A percentile compares a stretch with the other conserved stretches of the same genome.
phyloP scores from a whole-genome alignment of 129 eudicot genomes.

The Flaveria trinervia region DNA sequence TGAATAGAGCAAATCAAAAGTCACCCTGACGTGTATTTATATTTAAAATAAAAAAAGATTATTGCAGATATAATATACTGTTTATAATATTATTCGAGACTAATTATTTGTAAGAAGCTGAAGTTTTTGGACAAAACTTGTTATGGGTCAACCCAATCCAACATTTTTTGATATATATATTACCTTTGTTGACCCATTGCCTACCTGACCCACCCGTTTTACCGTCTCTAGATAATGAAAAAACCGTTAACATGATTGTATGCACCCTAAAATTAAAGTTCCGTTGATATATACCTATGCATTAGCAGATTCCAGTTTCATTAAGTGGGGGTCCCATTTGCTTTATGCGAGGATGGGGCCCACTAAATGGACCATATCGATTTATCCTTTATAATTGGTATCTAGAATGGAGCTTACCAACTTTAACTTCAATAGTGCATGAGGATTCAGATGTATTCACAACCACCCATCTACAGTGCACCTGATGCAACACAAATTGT shows the following conservation, averaged over 20 bases:
- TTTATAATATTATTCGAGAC: neutral
- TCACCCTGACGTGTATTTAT: neutral
- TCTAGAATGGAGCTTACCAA: slow-evolving; percentile 49
- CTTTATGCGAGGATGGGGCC: neutral
- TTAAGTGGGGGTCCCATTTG: neutral
- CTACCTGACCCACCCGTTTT: neutral
- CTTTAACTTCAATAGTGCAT: slow-evolving; percentile 69
- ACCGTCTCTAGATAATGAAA: neutral
- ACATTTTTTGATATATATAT: neutral
- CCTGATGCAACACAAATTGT: slow-evolving; percentile 47
- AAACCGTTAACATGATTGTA: neutral
- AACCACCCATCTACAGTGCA: slow-evolving; percentile 78
- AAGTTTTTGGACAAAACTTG: neutral
- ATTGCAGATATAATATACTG: neutral
- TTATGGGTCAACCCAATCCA: slow-evolving; percentile 2
- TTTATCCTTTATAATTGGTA: neutral
- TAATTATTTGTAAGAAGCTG: neutral
- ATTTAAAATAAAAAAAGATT: neutral
- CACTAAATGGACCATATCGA: neutral
- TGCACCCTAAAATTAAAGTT: neutral
- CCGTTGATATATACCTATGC: neutral
- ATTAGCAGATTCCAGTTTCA: neutral
- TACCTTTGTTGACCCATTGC: neutral
- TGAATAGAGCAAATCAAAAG: neutral
- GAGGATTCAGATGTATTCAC: slow-evolving; percentile 71